Evolutionary conservation across 1,139 yeast genomes (phyloP).

Genomic region (Saccharomyces pastorianus): DNA sequence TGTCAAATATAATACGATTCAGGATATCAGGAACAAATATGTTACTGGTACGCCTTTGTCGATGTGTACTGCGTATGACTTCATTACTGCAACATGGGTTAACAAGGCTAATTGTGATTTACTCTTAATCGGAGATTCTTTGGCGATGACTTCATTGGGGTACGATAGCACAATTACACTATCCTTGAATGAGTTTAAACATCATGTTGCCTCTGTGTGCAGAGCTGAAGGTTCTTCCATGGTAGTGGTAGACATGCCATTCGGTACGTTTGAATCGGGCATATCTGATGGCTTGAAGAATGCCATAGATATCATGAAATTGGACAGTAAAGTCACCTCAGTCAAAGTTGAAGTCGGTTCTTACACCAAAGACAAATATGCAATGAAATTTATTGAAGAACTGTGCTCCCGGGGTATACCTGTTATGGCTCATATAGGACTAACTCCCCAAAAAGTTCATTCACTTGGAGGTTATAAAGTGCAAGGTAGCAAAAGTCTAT

Average conservation of each 20-base stretch:
- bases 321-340: constrained; percentile 61
- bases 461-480: constrained; percentile 79
- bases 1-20: constrained; percentile 14
- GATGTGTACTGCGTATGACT: constrained; percentile 83
- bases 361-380: constrained; percentile 36
- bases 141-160: constrained; percentile 88
- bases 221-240: constrained; percentile 63
- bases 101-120: constrained; percentile 64
- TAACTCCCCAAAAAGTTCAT: constrained; percentile 82
- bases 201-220: constrained; percentile 66
- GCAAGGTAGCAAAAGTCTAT: constrained; percentile 58
- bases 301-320: constrained; percentile 52
- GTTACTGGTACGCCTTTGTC: constrained; percentile 37
- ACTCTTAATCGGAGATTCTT: constrained; percentile 79
- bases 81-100: constrained; percentile 64
- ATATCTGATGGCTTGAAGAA: constrained; percentile 56
- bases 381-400: constrained; percentile 20
- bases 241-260: constrained; percentile 82
- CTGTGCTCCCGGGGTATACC: constrained; percentile 60
- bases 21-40: constrained; percentile 20
- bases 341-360: constrained; percentile 87
- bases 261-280: constrained; percentile 71
- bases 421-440: constrained; percentile 85
- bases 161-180: constrained; percentile 69
- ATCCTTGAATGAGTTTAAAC: constrained; percentile 61